Evolutionary conservation across 2,329 filamentous ascomycete species (phyloP).

Genomic region (Rasamsonia emersonii): DNA sequence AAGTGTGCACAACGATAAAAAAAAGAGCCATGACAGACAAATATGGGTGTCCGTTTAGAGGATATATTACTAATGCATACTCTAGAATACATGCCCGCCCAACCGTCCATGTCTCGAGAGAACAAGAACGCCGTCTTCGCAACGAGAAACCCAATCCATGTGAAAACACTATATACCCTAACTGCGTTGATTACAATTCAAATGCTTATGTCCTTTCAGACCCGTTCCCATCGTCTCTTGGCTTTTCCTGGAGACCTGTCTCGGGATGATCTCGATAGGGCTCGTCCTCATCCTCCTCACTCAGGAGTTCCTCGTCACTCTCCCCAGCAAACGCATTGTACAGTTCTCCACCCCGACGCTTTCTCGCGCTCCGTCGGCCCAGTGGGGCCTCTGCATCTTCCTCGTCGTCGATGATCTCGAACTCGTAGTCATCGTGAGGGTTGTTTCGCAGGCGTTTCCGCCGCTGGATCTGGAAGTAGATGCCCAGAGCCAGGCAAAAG

Average conservation of each 20-base stretch:
- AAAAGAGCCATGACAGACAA: too few species aligned
- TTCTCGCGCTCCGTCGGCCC: constrained; percentile 42
- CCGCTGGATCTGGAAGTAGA: constrained; percentile 72
- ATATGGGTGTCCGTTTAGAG: too few species aligned
- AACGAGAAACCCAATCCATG: too few species aligned
- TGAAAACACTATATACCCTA: too few species aligned
- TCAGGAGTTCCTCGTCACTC: constrained; percentile 64
- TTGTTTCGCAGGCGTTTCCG: constrained; percentile 66
- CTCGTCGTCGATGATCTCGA: constrained; percentile 81
- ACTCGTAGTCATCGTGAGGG: constrained; percentile 79
- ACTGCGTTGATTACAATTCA: too few species aligned
- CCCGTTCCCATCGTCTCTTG: too few species aligned
- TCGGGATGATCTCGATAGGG: constrained; percentile 24
- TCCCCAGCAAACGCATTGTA: constrained; percentile 97
- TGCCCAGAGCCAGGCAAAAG: constrained; percentile 73
- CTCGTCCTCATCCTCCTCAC: constrained; percentile 31
- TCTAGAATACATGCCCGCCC: too few species aligned
- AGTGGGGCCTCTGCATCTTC: constrained; percentile 44
- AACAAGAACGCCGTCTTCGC: too few species aligned
- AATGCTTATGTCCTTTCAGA: too few species aligned
- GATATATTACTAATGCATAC: too few species aligned
- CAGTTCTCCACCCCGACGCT: constrained; percentile 69
- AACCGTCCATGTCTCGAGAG: too few species aligned
- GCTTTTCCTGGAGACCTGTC: background rate
- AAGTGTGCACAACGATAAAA: too few species aligned